phyloP scores from a whole-genome alignment of 2,329 filamentous ascomycete species.

The Colletotrichum liriopes region DNA sequence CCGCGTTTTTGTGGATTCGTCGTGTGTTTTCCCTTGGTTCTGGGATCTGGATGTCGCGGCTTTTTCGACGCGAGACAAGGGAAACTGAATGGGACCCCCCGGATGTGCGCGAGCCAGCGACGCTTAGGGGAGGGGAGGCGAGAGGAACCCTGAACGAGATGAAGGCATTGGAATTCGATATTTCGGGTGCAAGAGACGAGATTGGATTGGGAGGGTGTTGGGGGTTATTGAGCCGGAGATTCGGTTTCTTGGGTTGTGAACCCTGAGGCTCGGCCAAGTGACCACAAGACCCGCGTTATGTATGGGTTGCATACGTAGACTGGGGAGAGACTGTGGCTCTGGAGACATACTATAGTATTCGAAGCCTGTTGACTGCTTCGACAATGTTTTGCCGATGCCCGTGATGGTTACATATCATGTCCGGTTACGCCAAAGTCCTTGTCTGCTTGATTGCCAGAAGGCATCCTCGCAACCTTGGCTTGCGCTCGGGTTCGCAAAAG shows the following conservation, averaged over 20 bases:
- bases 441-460: not conserved
- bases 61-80: constrained; percentile 6
- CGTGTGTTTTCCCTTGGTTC: not conserved
- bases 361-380: not conserved
- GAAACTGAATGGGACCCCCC: not conserved
- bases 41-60: not conserved
- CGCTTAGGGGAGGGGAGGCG: not conserved
- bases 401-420: not conserved
- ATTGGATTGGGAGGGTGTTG: not conserved
- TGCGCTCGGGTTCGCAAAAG: no score
- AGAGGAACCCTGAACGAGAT: not conserved
- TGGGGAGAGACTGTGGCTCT: not conserved
- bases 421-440: not conserved
- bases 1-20: constrained; percentile 1
- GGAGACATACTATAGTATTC: no score
- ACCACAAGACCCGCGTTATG: not conserved
- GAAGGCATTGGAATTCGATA: not conserved
- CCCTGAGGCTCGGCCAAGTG: not conserved
- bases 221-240: not conserved
- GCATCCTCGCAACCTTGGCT: not conserved
- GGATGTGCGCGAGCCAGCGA: not conserved
- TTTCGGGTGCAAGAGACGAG: not conserved
- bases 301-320: not conserved
- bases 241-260: not conserved
- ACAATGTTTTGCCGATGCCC: not conserved